Evolutionary conservation across 179 eudicot genomes (phyloP), one percentile per base, ranked within the genome.

Genomic region (Pouteria campechiana): DNA sequence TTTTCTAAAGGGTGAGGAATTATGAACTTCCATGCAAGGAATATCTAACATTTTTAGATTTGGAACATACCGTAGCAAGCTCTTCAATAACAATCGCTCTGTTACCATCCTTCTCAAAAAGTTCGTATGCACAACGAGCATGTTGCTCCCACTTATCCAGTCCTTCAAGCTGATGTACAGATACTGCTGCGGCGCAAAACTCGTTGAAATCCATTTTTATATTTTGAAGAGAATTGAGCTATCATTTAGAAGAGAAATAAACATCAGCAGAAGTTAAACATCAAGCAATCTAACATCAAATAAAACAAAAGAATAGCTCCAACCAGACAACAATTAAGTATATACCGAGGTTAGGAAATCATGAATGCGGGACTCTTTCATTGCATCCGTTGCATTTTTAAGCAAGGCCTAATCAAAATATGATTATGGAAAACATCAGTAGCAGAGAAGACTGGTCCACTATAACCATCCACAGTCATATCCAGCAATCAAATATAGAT

Each of bases 361-460:
- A 37, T 69, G 66, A 17, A 79, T 68, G 3, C 81, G 77, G 52
- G 90, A 80, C 56, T 80, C 80, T 57, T 70, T 74, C 77, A 74
- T 74, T 19, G 80, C 86, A 55, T 72, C 80, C 3, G 90, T 77
- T 30, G 68, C 74, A 44, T 74, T 72, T 64, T 73, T 77, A 73
- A 61, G 28, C 70, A 83, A 58, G 16, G 78, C 86, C 94, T 83
- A 73, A 22, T 39, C 57, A 65, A 8, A 56, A 31, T 28, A 46
- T 25, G 27, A 24, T 17, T 33, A 31, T 3, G 50, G 7, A 53
- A 57, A 37, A 21, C 53, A 29, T 31, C 16, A 24, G 12, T 42
- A 20, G 39, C 4, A 12, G 14, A 20, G 27, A 30, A n/a, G n/a
- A n/a, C n/a, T n/a, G n/a, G n/a, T n/a, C n/a, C n/a, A n/a, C n/a